phyloP scores from a whole-genome alignment of 2,329 filamentous ascomycete species.

The Fusarium euwallaceae region DNA sequence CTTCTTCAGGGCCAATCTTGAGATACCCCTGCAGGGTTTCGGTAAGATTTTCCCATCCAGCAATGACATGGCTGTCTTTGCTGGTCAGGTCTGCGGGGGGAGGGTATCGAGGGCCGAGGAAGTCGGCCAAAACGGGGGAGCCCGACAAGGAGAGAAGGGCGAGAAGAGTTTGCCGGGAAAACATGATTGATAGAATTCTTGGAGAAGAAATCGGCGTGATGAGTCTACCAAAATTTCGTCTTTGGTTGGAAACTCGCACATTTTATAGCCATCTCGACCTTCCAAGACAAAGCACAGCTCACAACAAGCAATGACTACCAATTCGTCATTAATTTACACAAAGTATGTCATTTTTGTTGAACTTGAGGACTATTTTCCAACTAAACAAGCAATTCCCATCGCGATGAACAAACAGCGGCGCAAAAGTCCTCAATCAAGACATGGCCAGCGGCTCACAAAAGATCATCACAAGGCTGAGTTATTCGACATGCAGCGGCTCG shows the following conservation, averaged over 20 bases:
- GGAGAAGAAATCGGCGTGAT: too few relatives aligned
- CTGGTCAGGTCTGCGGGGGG: constrained; percentile 17
- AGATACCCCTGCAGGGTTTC: neutral
- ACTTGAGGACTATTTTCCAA: neutral
- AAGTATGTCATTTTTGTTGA: neutral
- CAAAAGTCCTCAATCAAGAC: neutral
- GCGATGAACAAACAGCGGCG: neutral
- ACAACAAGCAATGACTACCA: neutral
- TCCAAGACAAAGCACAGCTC: neutral
- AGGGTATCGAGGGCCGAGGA: constrained; percentile 23
- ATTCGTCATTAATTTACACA: neutral
- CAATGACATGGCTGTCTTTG: constrained; percentile 11
- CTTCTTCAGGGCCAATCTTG: neutral
- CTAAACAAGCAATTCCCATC: neutral
- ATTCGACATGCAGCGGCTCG: neutral
- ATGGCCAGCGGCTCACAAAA: neutral
- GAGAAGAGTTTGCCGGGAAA: neutral
- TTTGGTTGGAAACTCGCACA: neutral
- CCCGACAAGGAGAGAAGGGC: neutral
- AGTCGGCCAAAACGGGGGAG: constrained; percentile 5
- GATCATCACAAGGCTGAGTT: neutral
- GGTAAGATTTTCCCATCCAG: constrained; percentile 9
- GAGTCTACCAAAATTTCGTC: neutral
- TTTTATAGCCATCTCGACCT: neutral
- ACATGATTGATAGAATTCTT: neutral